Evolutionary conservation across 1,139 yeast genomes (phyloP).

Genomic region (Blastobotrys raffinosifermentans): DNA sequence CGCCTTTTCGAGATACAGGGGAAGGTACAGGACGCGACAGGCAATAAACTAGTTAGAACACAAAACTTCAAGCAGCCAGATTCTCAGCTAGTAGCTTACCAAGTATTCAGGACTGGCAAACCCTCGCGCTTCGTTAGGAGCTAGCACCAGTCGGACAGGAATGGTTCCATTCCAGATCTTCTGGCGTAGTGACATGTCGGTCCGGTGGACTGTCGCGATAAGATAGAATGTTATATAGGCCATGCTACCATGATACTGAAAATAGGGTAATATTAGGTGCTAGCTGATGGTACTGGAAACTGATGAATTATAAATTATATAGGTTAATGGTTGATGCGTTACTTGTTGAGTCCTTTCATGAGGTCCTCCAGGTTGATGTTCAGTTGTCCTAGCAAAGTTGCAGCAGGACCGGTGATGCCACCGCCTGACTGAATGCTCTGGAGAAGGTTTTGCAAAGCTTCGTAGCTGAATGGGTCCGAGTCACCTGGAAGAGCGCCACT

Average conservation of each 20-base stretch:
- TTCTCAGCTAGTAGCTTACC: constrained; percentile 7
- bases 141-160: constrained; percentile 39
- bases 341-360: too few relatives aligned
- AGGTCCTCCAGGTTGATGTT: constrained; percentile 13
- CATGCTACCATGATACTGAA: too few relatives aligned
- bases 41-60: constrained; percentile 24
- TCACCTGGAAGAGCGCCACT: constrained; percentile 22
- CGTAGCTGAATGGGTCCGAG: constrained; percentile 23
- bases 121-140: constrained; percentile 28
- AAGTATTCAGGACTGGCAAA: constrained; percentile 21
- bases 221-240: too few relatives aligned
- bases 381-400: constrained; percentile 31
- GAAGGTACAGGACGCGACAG: constrained; percentile 53
- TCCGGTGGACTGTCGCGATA: too few relatives aligned
- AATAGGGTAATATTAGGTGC: too few relatives aligned
- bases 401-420: constrained; percentile 35
- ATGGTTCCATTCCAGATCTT: constrained; percentile 53
- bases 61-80: constrained; percentile 2
- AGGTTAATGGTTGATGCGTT: too few relatives aligned
- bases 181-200: constrained; percentile 27
- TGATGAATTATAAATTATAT: too few relatives aligned
- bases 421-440: constrained; percentile 30
- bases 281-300: too few relatives aligned
- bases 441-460: constrained; percentile 24
- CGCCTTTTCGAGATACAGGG: constrained; percentile 41